Evolutionary conservation across 139 green algal genomes (phyloP).

Genomic region (Tetradesmus lagerheimii): DNA sequence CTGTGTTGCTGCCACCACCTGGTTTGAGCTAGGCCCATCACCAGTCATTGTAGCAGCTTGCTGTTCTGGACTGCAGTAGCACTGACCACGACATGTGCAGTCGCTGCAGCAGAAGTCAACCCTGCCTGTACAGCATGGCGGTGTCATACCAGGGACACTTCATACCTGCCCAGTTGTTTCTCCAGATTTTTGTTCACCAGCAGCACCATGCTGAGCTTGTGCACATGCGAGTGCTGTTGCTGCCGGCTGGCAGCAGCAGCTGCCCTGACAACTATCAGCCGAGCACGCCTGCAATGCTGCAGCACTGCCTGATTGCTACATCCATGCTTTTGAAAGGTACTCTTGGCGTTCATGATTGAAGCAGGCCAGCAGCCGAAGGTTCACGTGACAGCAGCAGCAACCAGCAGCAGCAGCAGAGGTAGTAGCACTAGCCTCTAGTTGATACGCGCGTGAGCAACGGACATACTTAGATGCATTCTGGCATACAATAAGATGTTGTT

Average conservation of each 20-base stretch:
- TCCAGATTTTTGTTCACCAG: constrained; percentile 45
- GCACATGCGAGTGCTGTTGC: not conserved
- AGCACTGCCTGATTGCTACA: not conserved
- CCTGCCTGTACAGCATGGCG: too few species aligned
- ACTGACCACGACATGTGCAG: not conserved
- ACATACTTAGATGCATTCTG: too few species aligned
- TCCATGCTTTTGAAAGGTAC: not conserved
- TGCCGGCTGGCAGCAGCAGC: not conserved
- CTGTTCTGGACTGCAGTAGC: too few species aligned
- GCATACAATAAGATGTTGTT: too few species aligned
- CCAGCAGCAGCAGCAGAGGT: too few species aligned
- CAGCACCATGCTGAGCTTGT: constrained; percentile 19
- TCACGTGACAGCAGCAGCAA: not conserved
- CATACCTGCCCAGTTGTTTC: constrained; percentile 19
- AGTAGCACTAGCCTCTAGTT: too few species aligned
- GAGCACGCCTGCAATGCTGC: not conserved
- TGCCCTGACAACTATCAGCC: not conserved
- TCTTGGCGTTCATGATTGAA: not conserved
- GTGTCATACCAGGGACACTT: too few species aligned
- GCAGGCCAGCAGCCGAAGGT: not conserved
- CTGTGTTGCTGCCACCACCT: too few species aligned
- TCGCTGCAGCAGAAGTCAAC: not conserved
- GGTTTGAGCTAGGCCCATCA: too few species aligned
- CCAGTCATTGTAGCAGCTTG: too few species aligned
- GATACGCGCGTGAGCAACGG: too few species aligned